Percentiles rank a stretch among this genome's conserved stretches.
Evolutionary conservation across 371 early-diverging fungal genomes (phyloP).

Genomic region (Zancudomyces culisetae): DNA sequence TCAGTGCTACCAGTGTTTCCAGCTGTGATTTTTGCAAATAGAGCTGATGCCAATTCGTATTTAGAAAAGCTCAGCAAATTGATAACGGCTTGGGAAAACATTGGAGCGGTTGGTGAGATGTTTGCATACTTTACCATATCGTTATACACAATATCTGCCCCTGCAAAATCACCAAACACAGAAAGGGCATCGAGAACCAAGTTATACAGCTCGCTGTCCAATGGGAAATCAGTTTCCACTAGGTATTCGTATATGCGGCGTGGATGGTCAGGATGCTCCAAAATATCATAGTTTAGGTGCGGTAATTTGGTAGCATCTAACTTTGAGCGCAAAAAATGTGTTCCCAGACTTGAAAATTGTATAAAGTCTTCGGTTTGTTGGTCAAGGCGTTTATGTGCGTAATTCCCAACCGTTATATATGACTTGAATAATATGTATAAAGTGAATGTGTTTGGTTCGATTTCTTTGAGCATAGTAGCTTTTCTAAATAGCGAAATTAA

Average conservation of each 20-base stretch:
- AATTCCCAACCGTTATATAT: too few relatives aligned
- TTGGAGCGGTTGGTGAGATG: background rate
- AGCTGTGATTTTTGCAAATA: background rate
- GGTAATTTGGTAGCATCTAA: too few relatives aligned
- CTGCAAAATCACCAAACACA: conserved; percentile 4
- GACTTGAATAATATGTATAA: background rate
- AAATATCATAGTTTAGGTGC: background rate
- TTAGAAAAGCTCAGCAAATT: background rate
- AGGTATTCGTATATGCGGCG: background rate
- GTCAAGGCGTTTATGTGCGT: too few relatives aligned
- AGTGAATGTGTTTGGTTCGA: background rate
- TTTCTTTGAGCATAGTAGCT: background rate
- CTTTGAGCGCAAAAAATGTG: too few relatives aligned
- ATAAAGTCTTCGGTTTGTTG: too few relatives aligned
- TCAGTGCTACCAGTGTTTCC: background rate
- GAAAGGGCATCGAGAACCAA: background rate
- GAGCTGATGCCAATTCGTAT: background rate
- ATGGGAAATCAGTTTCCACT: background rate
- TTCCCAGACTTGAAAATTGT: too few relatives aligned
- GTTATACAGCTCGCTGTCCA: background rate
- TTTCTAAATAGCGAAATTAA: background rate
- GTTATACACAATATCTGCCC: background rate
- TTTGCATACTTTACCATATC: background rate
- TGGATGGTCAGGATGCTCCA: background rate
- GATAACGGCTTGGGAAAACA: background rate